A percentile compares a stretch with the other conserved stretches of the same genome.
phyloP scores from a whole-genome alignment of 495 filamentous ascomycete species.

The Tuber melanosporum region DNA sequence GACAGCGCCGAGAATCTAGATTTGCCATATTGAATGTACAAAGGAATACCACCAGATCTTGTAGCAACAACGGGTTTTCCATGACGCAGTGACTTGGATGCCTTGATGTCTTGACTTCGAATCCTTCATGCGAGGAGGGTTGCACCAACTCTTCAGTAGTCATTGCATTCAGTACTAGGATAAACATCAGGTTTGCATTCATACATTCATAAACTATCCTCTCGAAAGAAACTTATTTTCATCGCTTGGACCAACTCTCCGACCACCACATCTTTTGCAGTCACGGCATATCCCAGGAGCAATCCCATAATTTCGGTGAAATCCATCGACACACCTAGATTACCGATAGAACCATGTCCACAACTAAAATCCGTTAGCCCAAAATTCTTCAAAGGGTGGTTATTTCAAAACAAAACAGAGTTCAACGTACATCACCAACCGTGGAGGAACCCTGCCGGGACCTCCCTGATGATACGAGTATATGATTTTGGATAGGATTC shows the following conservation, averaged over 20 bases:
- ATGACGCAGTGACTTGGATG: slow-evolving; percentile 82
- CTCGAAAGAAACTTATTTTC: slow-evolving; percentile 44
- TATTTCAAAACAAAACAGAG: background rate
- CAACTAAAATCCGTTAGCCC: slow-evolving; percentile 41
- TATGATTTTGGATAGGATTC: slow-evolving; percentile 71
- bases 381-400: background rate
- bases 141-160: slow-evolving; percentile 67
- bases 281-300: slow-evolving; percentile 50
- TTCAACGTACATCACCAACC: slow-evolving; percentile 56
- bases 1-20: slow-evolving; percentile 68
- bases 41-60: slow-evolving; percentile 69
- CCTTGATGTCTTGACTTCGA: slow-evolving; percentile 94
- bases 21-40: slow-evolving; percentile 67
- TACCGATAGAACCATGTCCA: slow-evolving; percentile 78
- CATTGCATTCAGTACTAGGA: slow-evolving; percentile 61
- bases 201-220: background rate
- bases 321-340: slow-evolving; percentile 68
- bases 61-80: slow-evolving; percentile 77
- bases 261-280: slow-evolving; percentile 59
- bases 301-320: slow-evolving; percentile 63
- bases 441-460: slow-evolving; percentile 53
- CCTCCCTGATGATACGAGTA: slow-evolving; percentile 49
- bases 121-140: slow-evolving; percentile 76
- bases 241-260: slow-evolving; percentile 69
- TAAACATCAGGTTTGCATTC: slow-evolving; percentile 1